These are phyloP conservation scores for Colletotrichum cordylinicola DNA, from an alignment of 2,329 filamentous ascomycete genomes.

Conservation along the genomic window DNA sequence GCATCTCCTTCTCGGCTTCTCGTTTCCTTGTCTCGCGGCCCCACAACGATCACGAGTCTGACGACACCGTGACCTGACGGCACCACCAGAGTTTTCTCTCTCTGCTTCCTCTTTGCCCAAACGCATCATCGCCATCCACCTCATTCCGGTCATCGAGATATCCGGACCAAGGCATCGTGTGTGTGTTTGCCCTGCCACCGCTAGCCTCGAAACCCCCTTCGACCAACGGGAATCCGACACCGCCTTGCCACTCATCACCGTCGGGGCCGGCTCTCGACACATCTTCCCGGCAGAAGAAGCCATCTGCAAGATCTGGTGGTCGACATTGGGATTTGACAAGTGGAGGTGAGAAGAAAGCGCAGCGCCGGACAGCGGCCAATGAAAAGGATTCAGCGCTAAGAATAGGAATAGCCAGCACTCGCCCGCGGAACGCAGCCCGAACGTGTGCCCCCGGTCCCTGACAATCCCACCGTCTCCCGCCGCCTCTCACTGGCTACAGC, in stretches of 20 bases:
- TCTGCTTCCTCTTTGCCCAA: slow-evolving; percentile 9
- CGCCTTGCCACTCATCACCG: slow-evolving; percentile 10
- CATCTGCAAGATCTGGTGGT: slow-evolving; percentile 12
- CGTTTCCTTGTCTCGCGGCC: background rate
- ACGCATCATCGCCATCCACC: background rate
- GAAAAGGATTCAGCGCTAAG: slow-evolving; percentile 28
- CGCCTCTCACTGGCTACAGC: slow-evolving; percentile 5
- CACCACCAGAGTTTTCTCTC: background rate
- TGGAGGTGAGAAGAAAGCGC: slow-evolving; percentile 17
- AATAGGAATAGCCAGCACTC: slow-evolving; percentile 24
- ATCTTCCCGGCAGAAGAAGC: slow-evolving; percentile 9
- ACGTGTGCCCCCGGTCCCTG: slow-evolving; percentile 13
- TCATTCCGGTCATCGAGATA: background rate
- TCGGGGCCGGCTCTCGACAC: background rate
- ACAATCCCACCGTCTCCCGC: background rate
- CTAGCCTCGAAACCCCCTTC: background rate
- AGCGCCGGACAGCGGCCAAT: slow-evolving; percentile 26
- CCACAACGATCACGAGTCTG: slow-evolving; percentile 8
- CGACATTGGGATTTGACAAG: slow-evolving; percentile 5
- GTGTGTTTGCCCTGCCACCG: background rate
- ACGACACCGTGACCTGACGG: background rate
- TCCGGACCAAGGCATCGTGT: background rate
- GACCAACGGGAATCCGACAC: background rate
- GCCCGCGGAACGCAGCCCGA: slow-evolving; percentile 15
- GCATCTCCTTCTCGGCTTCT: background rate